Conservation (phyloP, 768 basidiomycete genomes). For the Candolleomyces aberdarensis region DNA sequence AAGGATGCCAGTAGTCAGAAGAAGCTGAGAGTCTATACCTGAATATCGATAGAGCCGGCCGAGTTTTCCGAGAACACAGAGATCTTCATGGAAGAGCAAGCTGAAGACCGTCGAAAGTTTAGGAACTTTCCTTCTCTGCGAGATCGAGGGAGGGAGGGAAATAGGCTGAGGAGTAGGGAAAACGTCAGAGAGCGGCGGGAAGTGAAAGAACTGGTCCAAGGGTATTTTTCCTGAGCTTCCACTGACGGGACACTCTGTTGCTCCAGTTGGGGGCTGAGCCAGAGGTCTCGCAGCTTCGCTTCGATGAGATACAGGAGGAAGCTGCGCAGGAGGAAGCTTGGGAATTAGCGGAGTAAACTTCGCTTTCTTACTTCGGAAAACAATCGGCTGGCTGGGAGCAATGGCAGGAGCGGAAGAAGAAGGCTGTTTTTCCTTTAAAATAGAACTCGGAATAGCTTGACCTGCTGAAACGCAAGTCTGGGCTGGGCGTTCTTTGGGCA, state of each 20-base stretch:
- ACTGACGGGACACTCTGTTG: too few relatives aligned
- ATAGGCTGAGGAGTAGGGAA: slow-evolving; percentile 35
- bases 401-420: background rate
- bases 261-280: too few relatives aligned
- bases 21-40: slow-evolving; percentile 1
- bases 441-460: too few relatives aligned
- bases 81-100: slow-evolving; percentile 40
- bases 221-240: background rate
- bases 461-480: too few relatives aligned
- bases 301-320: background rate
- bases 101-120: slow-evolving; percentile 54
- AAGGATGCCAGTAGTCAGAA: background rate
- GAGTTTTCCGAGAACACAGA: slow-evolving; percentile 45
- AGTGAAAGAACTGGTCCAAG: background rate
- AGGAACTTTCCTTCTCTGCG: slow-evolving; percentile 54
- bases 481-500: too few relatives aligned
- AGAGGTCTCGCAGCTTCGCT: background rate
- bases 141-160: slow-evolving; percentile 53
- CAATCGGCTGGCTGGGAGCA: background rate
- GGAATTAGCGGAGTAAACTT: background rate
- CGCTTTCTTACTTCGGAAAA: background rate
- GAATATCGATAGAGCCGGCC: slow-evolving; percentile 31
- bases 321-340: background rate
- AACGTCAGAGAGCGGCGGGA: background rate
- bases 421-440: too few relatives aligned